Evolutionary conservation across 768 basidiomycete genomes (phyloP).

Genomic region (Tulasnella sp.): DNA sequence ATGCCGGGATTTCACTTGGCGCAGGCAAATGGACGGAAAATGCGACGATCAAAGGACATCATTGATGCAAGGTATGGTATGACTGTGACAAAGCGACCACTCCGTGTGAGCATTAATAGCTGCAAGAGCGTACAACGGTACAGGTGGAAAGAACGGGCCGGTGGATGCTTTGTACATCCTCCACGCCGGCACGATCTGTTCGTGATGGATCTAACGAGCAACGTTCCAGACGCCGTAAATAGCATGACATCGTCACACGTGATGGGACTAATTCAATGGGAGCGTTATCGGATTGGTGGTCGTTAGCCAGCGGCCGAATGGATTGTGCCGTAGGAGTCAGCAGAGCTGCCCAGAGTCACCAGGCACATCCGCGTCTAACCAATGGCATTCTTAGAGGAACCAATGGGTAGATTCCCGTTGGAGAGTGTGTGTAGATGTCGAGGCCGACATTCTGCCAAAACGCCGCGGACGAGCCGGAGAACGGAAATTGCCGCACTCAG

Average conservation of each 20-base stretch:
- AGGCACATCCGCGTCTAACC: neutral
- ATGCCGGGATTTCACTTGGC: neutral
- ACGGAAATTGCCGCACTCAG: neutral
- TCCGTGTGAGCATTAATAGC: neutral
- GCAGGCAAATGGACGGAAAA: neutral
- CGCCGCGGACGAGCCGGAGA: neutral
- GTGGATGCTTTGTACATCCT: neutral
- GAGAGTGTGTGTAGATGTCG: neutral
- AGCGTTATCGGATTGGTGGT: neutral
- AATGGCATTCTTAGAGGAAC: neutral
- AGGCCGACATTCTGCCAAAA: slow-evolving; percentile 4
- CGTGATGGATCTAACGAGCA: neutral
- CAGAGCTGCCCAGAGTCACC: neutral
- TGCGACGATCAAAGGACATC: neutral
- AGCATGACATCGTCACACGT: neutral
- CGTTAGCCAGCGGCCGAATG: neutral
- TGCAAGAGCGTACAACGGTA: neutral
- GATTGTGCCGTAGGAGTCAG: neutral
- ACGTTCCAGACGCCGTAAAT: neutral
- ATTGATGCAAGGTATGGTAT: neutral
- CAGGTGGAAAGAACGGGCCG: neutral
- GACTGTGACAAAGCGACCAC: neutral
- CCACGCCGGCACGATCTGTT: neutral
- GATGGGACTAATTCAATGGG: neutral
- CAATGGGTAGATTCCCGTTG: neutral